Conservation (phyloP, 2,329 filamentous ascomycete species). For the Botrytis aclada region DNA sequence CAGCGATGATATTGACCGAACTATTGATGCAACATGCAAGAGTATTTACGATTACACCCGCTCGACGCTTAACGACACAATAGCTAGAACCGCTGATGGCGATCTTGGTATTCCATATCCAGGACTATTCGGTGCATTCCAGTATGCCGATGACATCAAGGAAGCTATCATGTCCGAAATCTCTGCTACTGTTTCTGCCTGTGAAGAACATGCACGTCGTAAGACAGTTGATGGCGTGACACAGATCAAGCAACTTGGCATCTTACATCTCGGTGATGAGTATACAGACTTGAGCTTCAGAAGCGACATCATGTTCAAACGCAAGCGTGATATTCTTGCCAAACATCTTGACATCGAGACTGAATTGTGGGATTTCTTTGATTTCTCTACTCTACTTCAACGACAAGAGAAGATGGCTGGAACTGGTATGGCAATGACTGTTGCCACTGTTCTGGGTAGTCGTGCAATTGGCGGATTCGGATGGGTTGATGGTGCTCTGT, state of each 20-base stretch:
- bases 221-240: slow-evolving; percentile 79
- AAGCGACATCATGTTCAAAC: slow-evolving; percentile 84
- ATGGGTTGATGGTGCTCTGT: slow-evolving; percentile 86
- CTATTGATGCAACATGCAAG: slow-evolving; percentile 80
- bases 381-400: slow-evolving; percentile 77
- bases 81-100: slow-evolving; percentile 70
- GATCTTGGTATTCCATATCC: slow-evolving; percentile 84
- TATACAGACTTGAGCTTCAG: slow-evolving; percentile 85
- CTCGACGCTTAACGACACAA: slow-evolving; percentile 69
- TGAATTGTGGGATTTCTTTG: slow-evolving; percentile 91
- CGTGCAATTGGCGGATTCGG: slow-evolving; percentile 78
- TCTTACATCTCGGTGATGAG: slow-evolving; percentile 83
- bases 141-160: slow-evolving; percentile 91
- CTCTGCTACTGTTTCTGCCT: slow-evolving; percentile 69
- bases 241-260: slow-evolving; percentile 81
- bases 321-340: slow-evolving; percentile 75
- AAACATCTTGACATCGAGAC: slow-evolving; percentile 84
- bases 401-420: slow-evolving; percentile 92
- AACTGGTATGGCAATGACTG: slow-evolving; percentile 89
- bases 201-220: slow-evolving; percentile 80
- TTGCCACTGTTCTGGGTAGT: slow-evolving; percentile 80
- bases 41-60: slow-evolving; percentile 85
- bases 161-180: slow-evolving; percentile 89
- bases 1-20: slow-evolving; percentile 74
- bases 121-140: slow-evolving; percentile 78